phyloP scores from a whole-genome alignment of 2,329 filamentous ascomycete genomes.

The Fusarium floridanum region DNA sequence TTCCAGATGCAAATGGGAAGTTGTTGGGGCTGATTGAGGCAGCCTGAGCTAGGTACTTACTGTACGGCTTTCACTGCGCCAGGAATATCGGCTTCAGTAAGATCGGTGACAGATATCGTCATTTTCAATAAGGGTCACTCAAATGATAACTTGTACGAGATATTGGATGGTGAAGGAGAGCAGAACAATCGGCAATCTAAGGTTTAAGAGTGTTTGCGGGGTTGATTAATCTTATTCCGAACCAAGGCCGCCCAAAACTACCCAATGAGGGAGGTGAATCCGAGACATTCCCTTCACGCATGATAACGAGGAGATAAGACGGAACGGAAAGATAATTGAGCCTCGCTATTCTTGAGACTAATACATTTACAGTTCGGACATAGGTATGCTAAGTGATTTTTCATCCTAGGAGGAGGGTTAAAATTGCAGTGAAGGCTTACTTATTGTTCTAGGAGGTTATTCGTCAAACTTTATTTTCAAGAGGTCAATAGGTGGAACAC shows the following conservation, averaged over 20 bases:
- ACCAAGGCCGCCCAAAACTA: background rate
- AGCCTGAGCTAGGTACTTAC: slow-evolving; percentile 26
- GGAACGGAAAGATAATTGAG: too few species aligned
- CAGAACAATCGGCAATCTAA: background rate
- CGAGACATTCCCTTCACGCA: background rate
- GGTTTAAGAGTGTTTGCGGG: background rate
- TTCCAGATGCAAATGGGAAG: background rate
- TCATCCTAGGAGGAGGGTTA: too few species aligned
- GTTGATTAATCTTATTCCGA: background rate
- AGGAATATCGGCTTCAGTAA: slow-evolving; percentile 71
- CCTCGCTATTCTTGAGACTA: too few species aligned
- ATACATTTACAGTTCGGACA: too few species aligned
- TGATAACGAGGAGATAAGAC: background rate
- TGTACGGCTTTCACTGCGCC: slow-evolving; percentile 75
- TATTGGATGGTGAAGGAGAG: background rate
- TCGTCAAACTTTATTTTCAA: too few species aligned
- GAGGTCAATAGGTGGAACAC: too few species aligned
- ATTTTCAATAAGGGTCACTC: slow-evolving; percentile 45
- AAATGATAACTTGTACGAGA: background rate
- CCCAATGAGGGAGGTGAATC: background rate
- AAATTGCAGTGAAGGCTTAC: too few species aligned
- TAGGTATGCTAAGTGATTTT: too few species aligned
- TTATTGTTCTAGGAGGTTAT: too few species aligned
- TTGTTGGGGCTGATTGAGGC: background rate
- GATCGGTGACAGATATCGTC: slow-evolving; percentile 66